Evolutionary conservation across 768 basidiomycete genomes (phyloP).

Genomic region (Floccularia luteovirens): DNA sequence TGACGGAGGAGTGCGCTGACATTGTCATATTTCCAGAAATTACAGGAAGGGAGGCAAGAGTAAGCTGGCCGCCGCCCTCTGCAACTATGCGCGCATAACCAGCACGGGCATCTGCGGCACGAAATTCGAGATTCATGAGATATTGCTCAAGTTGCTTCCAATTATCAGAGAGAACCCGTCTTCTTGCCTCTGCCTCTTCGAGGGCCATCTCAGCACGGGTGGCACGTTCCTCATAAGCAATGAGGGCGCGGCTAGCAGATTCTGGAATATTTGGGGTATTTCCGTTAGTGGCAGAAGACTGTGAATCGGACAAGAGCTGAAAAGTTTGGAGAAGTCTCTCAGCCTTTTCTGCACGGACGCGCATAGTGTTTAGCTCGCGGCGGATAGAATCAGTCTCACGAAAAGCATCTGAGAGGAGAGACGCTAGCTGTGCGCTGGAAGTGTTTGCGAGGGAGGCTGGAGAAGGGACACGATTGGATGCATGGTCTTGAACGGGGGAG

Average conservation of each 20-base stretch:
- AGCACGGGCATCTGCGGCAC: constrained; percentile 40
- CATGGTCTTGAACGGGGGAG: not conserved
- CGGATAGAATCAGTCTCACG: constrained; percentile 44
- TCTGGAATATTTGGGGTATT: constrained; percentile 9
- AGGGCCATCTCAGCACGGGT: constrained; percentile 41
- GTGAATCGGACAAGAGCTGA: constrained; percentile 10
- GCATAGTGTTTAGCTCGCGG: constrained; percentile 31
- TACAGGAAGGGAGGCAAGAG: constrained; percentile 21
- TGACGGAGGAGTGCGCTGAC: constrained; percentile 2
- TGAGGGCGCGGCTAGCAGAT: constrained; percentile 20
- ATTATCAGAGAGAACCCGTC: constrained; percentile 33
- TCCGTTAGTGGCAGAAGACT: too few relatives aligned
- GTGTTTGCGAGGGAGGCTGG: constrained; percentile 10
- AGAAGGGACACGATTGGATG: constrained; percentile 2
- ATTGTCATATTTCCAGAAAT: constrained; percentile 16
- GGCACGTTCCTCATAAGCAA: constrained; percentile 41
- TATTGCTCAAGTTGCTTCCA: constrained; percentile 47
- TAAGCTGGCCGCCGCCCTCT: constrained; percentile 32
- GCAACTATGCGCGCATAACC: constrained; percentile 36
- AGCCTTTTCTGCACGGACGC: constrained; percentile 44
- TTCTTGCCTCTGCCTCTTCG: constrained; percentile 47
- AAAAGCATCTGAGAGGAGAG: constrained; percentile 46
- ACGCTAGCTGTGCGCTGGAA: constrained; percentile 49
- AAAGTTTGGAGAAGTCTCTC: constrained; percentile 31
- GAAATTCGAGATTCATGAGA: constrained; percentile 34